Percentiles rank a stretch among this genome's conserved stretches.
phyloP scores from a whole-genome alignment of 306 rosid species.

The Lupinus albus region DNA sequence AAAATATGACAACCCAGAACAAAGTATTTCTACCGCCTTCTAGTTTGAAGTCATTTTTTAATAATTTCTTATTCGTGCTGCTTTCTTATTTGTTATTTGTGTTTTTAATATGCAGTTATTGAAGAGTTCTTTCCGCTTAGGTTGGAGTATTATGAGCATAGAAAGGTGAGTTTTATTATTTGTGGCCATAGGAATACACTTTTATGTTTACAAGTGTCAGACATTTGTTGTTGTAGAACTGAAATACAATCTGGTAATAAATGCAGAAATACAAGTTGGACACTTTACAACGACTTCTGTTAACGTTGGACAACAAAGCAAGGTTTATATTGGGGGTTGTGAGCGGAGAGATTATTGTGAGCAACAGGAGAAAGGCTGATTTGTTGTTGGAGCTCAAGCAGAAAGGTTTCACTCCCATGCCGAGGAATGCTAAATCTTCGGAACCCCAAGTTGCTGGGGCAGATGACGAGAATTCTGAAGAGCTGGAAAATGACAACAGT shows the following conservation, averaged over 20 bases:
- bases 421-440: slow-evolving; percentile 68
- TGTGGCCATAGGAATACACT: not conserved
- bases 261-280: slow-evolving; percentile 68
- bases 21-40: slow-evolving; percentile 54
- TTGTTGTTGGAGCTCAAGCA: slow-evolving; percentile 69
- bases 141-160: slow-evolving; percentile 70
- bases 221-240: slow-evolving; percentile 12
- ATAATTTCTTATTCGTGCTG: not conserved
- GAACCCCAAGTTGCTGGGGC: slow-evolving; percentile 97
- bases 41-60: not conserved
- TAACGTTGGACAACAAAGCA: slow-evolving; percentile 80
- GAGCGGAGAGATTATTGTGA: slow-evolving; percentile 79
- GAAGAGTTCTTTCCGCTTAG: slow-evolving; percentile 79
- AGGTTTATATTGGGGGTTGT: slow-evolving; percentile 86
- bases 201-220: not conserved
- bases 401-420: slow-evolving; percentile 93
- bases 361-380: slow-evolving; percentile 77
- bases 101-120: slow-evolving; percentile 62
- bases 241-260: slow-evolving; percentile 4
- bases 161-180: slow-evolving; percentile 62
- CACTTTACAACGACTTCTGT: slow-evolving; percentile 63
- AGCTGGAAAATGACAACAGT: slow-evolving; percentile 57
- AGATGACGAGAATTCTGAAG: slow-evolving; percentile 62
- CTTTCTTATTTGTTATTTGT: slow-evolving; percentile 16
- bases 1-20: slow-evolving; percentile 82